Conservation (phyloP, 2,329 filamentous ascomycete species). For the Alternaria viburni region DNA sequence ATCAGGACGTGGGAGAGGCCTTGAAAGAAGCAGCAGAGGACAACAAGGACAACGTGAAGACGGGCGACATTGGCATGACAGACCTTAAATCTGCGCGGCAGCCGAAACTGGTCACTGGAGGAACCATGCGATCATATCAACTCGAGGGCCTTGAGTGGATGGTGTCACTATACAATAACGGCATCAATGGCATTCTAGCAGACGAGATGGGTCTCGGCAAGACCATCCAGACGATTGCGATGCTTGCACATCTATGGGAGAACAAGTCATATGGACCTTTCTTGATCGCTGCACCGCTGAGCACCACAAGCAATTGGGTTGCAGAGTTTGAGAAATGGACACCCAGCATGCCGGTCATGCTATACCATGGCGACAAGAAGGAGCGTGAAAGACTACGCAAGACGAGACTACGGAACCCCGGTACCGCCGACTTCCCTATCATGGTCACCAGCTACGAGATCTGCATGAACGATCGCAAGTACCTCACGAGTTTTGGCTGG, state of each 20-base stretch:
- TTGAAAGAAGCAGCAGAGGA: conserved; percentile 65
- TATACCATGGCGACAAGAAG: conserved; percentile 86
- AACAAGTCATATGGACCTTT: conserved; percentile 89
- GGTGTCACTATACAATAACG: conserved; percentile 81
- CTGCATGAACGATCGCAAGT: conserved; percentile 85
- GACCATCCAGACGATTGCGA: conserved; percentile 87
- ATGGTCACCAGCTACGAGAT: conserved; percentile 97
- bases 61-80: conserved; percentile 67
- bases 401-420: conserved; percentile 73
- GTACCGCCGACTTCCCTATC: conserved; percentile 78
- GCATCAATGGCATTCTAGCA: conserved; percentile 87
- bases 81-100: conserved; percentile 83
- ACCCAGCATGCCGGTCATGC: conserved; percentile 81
- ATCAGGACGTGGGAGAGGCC: conserved; percentile 62
- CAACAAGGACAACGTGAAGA: conserved; percentile 63
- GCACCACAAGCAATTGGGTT: conserved; percentile 94
- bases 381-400: conserved; percentile 78
- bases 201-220: conserved; percentile 96
- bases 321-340: conserved; percentile 93
- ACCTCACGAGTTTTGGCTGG: conserved; percentile 85
- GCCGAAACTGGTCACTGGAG: conserved; percentile 82
- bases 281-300: conserved; percentile 86
- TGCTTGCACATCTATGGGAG: conserved; percentile 86
- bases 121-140: conserved; percentile 93
- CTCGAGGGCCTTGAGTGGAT: conserved; percentile 95